Conservation (phyloP, 108 stramenopile species). For the Licmophora abbreviata region DNA sequence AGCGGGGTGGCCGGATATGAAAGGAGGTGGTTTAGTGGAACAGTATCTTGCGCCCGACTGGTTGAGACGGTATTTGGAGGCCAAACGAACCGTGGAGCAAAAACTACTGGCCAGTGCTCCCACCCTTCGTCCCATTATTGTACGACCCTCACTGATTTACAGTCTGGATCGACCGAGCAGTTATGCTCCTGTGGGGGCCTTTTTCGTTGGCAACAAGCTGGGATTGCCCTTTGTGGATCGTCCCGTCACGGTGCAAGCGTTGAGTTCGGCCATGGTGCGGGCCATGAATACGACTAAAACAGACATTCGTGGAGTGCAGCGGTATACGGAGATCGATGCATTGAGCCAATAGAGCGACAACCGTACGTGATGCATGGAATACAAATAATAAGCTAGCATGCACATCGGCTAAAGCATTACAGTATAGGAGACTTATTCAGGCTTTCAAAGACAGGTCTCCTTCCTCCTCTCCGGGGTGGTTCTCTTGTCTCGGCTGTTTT, state of each 20-base stretch:
- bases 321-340: conserved; percentile 24
- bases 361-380: too few species aligned
- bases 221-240: conserved; percentile 82
- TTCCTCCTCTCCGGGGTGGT: too few species aligned
- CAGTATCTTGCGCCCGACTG: conserved; percentile 61
- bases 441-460: too few species aligned
- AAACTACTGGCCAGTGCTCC: conserved; percentile 22
- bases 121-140: conserved; percentile 48
- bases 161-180: conserved; percentile 58
- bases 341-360: conserved; percentile 10
- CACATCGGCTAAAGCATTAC: too few species aligned
- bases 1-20: conserved; percentile 79
- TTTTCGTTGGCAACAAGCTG: conserved; percentile 54
- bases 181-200: conserved; percentile 39
- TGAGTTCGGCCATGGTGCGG: conserved; percentile 70
- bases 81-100: conserved; percentile 71
- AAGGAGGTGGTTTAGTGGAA: conserved; percentile 53
- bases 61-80: conserved; percentile 56
- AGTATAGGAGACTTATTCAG: too few species aligned
- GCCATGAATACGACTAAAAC: conserved; percentile 11
- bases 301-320: conserved; percentile 19
- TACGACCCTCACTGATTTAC: conserved; percentile 74
- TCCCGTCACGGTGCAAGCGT: conserved; percentile 66
- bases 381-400: too few species aligned
- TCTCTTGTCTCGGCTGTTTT: too few species aligned